phyloP scores from a whole-genome alignment of 1,139 yeast species.

The Kurtzmaniella quercitrusa region DNA sequence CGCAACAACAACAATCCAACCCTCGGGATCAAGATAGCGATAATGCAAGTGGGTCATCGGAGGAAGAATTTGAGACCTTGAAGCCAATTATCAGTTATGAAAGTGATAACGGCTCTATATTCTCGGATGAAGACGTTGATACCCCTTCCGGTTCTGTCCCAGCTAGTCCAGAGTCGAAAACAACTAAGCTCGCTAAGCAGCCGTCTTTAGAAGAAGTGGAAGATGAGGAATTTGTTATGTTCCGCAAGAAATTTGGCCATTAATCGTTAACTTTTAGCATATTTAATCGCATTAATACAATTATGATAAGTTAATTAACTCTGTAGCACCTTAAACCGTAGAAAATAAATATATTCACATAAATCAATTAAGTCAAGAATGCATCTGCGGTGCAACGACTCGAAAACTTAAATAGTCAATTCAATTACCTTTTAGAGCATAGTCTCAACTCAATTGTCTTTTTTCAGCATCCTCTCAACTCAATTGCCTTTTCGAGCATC shows the following conservation, averaged over 20 bases:
- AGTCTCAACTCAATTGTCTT: too few relatives aligned
- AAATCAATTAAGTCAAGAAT: too few relatives aligned
- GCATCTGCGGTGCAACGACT: too few relatives aligned
- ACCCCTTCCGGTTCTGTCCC: constrained; percentile 12
- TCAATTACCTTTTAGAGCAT: too few relatives aligned
- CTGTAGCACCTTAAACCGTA: too few relatives aligned
- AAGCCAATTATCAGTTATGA: constrained; percentile 7
- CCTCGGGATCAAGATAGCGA: constrained; percentile 2
- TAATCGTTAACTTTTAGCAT: constrained; percentile 7
- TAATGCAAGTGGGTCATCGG: not conserved
- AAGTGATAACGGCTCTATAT: constrained; percentile 21
- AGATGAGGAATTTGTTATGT: constrained; percentile 42
- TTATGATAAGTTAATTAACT: too few relatives aligned
- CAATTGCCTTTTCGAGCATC: too few relatives aligned
- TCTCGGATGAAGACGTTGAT: constrained; percentile 18
- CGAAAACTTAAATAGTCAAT: too few relatives aligned
- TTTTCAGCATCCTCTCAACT: too few relatives aligned
- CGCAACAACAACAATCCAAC: constrained; percentile 4
- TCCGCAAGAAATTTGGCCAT: constrained; percentile 37
- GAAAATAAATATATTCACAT: too few relatives aligned
- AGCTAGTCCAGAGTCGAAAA: constrained; percentile 1
- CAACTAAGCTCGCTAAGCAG: constrained; percentile 10
- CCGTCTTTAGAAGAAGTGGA: constrained; percentile 42
- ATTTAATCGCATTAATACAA: not conserved
- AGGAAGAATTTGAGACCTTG: constrained; percentile 1